Evolutionary conservation across 225 moss, liverwort and hornwort genomes (phyloP).

Genomic region (Sphagnum tenellum): DNA sequence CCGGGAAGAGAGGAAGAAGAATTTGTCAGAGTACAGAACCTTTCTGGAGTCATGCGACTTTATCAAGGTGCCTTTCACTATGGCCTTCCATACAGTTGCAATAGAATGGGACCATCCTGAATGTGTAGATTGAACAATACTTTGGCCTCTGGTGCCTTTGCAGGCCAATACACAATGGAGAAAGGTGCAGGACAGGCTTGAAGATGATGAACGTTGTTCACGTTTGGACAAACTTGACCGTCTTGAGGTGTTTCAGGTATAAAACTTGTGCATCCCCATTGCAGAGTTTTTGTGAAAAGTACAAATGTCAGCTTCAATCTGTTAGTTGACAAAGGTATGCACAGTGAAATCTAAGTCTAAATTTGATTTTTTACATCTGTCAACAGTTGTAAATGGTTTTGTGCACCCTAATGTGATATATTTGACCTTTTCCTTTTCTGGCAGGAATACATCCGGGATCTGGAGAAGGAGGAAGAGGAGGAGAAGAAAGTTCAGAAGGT

Average conservation of each 20-base stretch:
- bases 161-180: constrained; percentile 97
- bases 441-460: constrained; percentile 94
- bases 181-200: constrained; percentile 90
- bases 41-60: constrained; percentile 93
- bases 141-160: not conserved
- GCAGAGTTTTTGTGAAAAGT: too few species aligned
- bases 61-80: constrained; percentile 49
- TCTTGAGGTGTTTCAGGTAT: constrained; percentile 89
- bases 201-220: constrained; percentile 96
- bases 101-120: not conserved
- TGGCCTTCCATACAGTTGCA: not conserved
- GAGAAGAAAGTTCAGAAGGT: constrained; percentile 95
- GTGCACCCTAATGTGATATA: not conserved
- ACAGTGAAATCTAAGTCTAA: too few species aligned
- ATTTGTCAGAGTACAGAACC: constrained; percentile 68
- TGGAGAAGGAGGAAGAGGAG: constrained; percentile 96
- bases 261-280: not conserved
- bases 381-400: too few species aligned
- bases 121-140: not conserved
- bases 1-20: constrained; percentile 92
- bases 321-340: too few species aligned
- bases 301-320: too few species aligned
- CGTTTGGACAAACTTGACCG: constrained; percentile 97
- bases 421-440: not conserved
- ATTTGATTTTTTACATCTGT: too few species aligned